Conservation (phyloP, 306 rosid genomes). For the Alnus glutinosa region DNA sequence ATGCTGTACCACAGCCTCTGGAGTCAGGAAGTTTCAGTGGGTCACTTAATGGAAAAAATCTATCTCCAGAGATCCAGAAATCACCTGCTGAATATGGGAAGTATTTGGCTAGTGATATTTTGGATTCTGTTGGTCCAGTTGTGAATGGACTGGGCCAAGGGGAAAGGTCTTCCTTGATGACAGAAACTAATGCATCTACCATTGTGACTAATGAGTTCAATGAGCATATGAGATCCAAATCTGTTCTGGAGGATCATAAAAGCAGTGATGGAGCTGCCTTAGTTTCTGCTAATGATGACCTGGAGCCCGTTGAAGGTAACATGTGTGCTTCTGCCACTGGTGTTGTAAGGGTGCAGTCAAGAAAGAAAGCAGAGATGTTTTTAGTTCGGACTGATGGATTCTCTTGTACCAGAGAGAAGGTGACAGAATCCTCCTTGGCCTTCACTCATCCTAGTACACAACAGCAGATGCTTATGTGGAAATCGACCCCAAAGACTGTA, state of each 20-base stretch:
- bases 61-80: conserved; percentile 35
- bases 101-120: conserved; percentile 36
- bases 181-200: conserved; percentile 27
- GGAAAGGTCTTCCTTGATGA: conserved; percentile 24
- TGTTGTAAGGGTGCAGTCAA: conserved; percentile 96
- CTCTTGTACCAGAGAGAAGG: conserved; percentile 92
- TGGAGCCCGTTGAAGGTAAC: conserved; percentile 59
- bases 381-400: conserved; percentile 92
- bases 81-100: conserved; percentile 41
- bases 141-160: conserved; percentile 52
- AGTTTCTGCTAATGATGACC: conserved; percentile 47
- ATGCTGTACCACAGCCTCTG: conserved; percentile 33
- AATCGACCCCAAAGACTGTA: conserved; percentile 89
- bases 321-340: conserved; percentile 98
- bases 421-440: conserved; percentile 92
- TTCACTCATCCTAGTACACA: conserved; percentile 98
- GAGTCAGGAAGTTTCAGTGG: conserved; percentile 48
- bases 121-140: conserved; percentile 41
- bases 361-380: conserved; percentile 98
- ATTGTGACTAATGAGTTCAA: conserved; percentile 30
- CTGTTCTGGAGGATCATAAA: conserved; percentile 34
- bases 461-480: conserved; percentile 99
- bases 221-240: conserved; percentile 35
- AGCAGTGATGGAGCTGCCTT: conserved; percentile 38
- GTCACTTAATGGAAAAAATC: conserved; percentile 34